A percentile compares a stretch with the other conserved stretches of the same genome.
Conservation (phyloP, 352 stramenopile genomes). For the Phytophthora idaei region DNA sequence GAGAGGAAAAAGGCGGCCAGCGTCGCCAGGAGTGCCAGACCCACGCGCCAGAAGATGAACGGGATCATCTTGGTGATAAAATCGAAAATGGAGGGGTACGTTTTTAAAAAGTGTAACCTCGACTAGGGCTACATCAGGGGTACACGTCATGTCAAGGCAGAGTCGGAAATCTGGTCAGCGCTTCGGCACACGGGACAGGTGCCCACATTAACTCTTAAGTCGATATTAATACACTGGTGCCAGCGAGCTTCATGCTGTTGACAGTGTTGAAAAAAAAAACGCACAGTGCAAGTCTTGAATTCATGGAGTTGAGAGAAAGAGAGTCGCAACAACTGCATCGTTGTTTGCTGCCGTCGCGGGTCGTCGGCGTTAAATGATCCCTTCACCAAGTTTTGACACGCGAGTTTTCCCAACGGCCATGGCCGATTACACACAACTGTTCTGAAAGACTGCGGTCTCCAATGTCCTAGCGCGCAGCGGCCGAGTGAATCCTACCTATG, state of each 20-base stretch:
- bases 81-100: background rate
- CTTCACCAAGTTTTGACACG: background rate
- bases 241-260: background rate
- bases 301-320: background rate
- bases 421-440: slow-evolving; percentile 8
- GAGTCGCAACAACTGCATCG: background rate
- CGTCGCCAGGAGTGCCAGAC: slow-evolving; percentile 47
- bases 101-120: slow-evolving; percentile 1
- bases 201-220: background rate
- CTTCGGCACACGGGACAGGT: background rate
- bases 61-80: slow-evolving; percentile 7
- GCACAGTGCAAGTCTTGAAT: background rate
- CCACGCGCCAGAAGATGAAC: slow-evolving; percentile 62
- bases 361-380: background rate
- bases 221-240: background rate
- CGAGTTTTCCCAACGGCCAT: background rate
- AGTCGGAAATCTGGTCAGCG: slow-evolving; percentile 23
- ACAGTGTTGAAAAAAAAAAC: background rate
- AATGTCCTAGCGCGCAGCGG: background rate
- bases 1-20: slow-evolving; percentile 62
- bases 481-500: slow-evolving; percentile 36
- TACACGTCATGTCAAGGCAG: slow-evolving; percentile 14
- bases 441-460: background rate
- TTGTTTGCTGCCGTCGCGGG: background rate
- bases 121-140: background rate